Evolutionary conservation across 2,329 filamentous ascomycete species (phyloP), one percentile per base, ranked within the genome.

Genomic region (Fusarium sp.): DNA sequence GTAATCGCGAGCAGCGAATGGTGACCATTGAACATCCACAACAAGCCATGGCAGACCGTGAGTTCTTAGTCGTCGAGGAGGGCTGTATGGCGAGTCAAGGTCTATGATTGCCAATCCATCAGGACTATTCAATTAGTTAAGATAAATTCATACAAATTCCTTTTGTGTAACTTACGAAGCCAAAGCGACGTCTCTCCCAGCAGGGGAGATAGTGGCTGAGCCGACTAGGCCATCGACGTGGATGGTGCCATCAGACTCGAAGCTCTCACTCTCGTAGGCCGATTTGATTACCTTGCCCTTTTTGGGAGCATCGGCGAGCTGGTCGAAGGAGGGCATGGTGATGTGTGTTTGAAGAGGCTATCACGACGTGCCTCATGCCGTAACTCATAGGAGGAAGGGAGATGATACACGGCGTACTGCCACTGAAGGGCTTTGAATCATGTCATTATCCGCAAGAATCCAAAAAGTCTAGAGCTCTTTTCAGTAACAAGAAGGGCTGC

Each of bases 11-110:
- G 88, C 89, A 15, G 94, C 92, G 78, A 98, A 97, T 2, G 95
- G 95, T 13, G 93, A 97, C 95, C 95, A 98, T 80, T 98, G 95
- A 29, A 97, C 94, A 79, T 98, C 95, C 13, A 95, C 94, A 8
- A 97, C 94, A 52, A 97, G 90, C 93, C 94, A 98, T n/a, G 93
- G 92, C 42, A 93, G 90, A 57, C 93, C 92, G 80, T 97, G 93
- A 66, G 92, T 92, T 72, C 86, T 87, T 47, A 98, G 86, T 74
- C 94, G 91, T 20, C 94, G 91, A 20, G 95, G 95, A 12, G 92
- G 91, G 63, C 92, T 96, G 77, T 94, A 96, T 2, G 93, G 93
- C 13, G 91, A 94, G 81, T 98, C 94, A 46, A 98, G 85, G 74
- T 98, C 94, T 75, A 98, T 94, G 71, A 98, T 93, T 76, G 95